phyloP scores from a whole-genome alignment of 345 rosid species.

The Moringa oleifera region DNA sequence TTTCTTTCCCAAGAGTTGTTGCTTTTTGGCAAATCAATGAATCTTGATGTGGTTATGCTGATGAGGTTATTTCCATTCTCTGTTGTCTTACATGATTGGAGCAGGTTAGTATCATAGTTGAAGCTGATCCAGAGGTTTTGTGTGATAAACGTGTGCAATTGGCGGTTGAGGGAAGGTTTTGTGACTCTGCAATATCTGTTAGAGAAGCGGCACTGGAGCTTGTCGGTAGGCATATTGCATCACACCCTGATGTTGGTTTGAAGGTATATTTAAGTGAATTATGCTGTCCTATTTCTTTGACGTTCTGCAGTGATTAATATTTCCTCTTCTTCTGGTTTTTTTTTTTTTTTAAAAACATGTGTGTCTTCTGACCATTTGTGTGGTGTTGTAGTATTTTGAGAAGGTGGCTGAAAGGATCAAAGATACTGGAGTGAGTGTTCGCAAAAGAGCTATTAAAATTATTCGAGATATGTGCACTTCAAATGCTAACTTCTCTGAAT shows the following conservation, averaged over 20 bases:
- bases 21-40: conserved; percentile 2
- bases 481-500: conserved; percentile 75
- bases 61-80: neutral
- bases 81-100: conserved; percentile 25
- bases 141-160: conserved; percentile 87
- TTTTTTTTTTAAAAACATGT: no score
- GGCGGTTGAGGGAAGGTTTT: conserved; percentile 99
- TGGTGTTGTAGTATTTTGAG: conserved; percentile 76
- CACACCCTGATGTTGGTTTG: conserved; percentile 95
- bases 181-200: conserved; percentile 97
- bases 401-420: conserved; percentile 98
- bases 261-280: conserved; percentile 46
- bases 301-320: no score
- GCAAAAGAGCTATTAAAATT: conserved; percentile 94
- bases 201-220: conserved; percentile 99
- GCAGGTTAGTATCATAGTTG: conserved; percentile 97
- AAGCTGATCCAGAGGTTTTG: conserved; percentile 95
- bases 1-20: neutral
- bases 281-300: conserved; percentile 10
- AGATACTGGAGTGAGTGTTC: conserved; percentile 97
- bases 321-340: no score
- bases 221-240: conserved; percentile 96
- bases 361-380: no score
- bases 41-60: conserved; percentile 13
- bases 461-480: conserved; percentile 96